A percentile compares a stretch with the other conserved stretches of the same genome.
Conservation (phyloP, 192 early-diverging fungal genomes). For the Rhizophlyctis rosea region DNA sequence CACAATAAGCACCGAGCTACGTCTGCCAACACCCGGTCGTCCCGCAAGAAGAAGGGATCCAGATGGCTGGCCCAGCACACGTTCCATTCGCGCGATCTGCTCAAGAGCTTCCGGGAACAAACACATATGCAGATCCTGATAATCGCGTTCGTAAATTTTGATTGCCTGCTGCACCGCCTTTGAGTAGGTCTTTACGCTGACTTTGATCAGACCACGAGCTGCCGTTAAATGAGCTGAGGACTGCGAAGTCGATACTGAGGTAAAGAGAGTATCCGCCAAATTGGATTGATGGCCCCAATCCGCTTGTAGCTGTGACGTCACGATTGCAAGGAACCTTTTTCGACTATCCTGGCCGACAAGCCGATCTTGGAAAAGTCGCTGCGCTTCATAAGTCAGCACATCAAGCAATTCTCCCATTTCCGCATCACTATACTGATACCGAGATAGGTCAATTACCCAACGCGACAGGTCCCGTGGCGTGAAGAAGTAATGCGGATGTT, state of each 20-base stretch:
- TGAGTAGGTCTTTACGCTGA: conserved; percentile 27
- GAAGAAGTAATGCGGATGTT: conserved; percentile 52
- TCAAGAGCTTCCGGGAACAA: conserved; percentile 49
- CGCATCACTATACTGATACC: conserved; percentile 35
- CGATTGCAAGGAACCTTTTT: conserved; percentile 37
- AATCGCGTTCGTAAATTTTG: conserved; percentile 47
- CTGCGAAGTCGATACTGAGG: conserved; percentile 1
- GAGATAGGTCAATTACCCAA: conserved; percentile 37
- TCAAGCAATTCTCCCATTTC: conserved; percentile 45
- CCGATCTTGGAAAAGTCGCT: conserved; percentile 49
- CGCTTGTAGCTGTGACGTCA: conserved; percentile 31
- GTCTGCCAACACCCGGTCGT: conserved; percentile 48
- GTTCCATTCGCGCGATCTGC: conserved; percentile 43
- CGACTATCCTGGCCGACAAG: conserved; percentile 36
- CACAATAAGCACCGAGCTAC: conserved; percentile 34
- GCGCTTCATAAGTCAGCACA: conserved; percentile 44
- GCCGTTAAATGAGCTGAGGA: conserved; percentile 1
- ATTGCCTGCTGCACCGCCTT: conserved; percentile 31
- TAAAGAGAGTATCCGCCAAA: conserved; percentile 21
- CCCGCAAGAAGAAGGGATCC: conserved; percentile 55
- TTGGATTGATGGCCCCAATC: conserved; percentile 46
- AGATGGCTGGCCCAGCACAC: conserved; percentile 44
- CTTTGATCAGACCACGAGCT: conserved; percentile 20
- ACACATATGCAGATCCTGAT: conserved; percentile 37
- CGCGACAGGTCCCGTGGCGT: conserved; percentile 51